Base-by-base conservation (phyloP, 2,329 filamentous ascomycete genomes). In the Cercospora zeae-maydis region DNA sequence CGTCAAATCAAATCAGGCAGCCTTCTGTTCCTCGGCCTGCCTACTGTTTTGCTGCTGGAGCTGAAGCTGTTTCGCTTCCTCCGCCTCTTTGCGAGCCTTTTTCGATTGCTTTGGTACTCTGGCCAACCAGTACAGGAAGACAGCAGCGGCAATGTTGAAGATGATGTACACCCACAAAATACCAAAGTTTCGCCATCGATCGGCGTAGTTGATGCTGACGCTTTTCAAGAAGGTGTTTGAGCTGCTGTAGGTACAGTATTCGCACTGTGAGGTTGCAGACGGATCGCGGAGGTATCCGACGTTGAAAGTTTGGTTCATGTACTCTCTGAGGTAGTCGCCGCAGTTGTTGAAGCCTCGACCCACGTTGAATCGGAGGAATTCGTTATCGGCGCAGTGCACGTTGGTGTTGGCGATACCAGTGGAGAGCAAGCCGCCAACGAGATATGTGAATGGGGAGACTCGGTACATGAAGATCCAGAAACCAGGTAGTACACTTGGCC, bases 401-500 rank as follows among this genome's bases (percentile, higher is more conserved):
- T 77, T 54, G 0, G 85, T 85, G 70, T 89, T 87, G 42, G 89
- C 89, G 4, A 96, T 78, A 2, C 85, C 90, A 0, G 84, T 84
- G 0, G 88, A 83, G 0, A 93, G 75, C 78, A 96, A 86, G 21
- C 87, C 90, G 9, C 84, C 83, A 27, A 93, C 85, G 14, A 95
- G 79, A 74, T 96, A 96, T 0, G 89, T 93, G 70, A 96, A 90
- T 5, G 61, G 69, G 0, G 88, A 92, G 54, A 92, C 78, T 52
- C 89, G 85, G 77, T 93, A 93, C 87, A 92, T 90, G 80, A 91
- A 91, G 68, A 88, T 86, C 89, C 90, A 93, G 82, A 93, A 92
- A 5, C 84, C 79, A 0, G 90, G 89, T 34, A 93, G 82, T 1
- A 78, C 75, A 2, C 78, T 75, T 0, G 88, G 88, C 5, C 80